Evolutionary conservation across 805 yeast species (phyloP).

Genomic region (Saccharomycopsis lassenensis): DNA sequence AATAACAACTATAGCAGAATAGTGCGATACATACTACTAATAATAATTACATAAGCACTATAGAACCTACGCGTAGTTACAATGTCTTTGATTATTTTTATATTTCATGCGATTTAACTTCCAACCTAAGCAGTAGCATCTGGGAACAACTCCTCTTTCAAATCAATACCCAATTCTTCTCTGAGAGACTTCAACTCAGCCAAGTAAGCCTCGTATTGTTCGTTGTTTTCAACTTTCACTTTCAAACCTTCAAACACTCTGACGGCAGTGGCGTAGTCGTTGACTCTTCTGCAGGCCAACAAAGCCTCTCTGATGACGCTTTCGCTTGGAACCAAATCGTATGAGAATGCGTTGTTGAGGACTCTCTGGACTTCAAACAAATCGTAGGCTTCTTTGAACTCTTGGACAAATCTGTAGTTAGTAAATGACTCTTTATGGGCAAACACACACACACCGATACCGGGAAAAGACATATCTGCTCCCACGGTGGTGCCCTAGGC

Average conservation of each 20-base stretch:
- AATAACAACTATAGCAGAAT: conserved; percentile 2
- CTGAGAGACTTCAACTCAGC: conserved; percentile 88
- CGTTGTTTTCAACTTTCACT: conserved; percentile 89
- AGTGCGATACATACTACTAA: too few relatives aligned
- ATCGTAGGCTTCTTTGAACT: conserved; percentile 89
- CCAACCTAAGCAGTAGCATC: too few relatives aligned
- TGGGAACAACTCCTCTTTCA: conserved; percentile 79
- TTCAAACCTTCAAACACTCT: conserved; percentile 96
- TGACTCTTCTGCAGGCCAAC: conserved; percentile 97
- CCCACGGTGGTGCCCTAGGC: background rate
- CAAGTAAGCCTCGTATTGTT: conserved; percentile 91
- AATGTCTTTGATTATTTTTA: too few relatives aligned
- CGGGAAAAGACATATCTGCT: background rate
- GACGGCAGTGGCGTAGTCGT: conserved; percentile 97
- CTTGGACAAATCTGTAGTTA: conserved; percentile 68
- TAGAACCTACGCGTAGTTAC: too few relatives aligned
- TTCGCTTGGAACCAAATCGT: conserved; percentile 98
- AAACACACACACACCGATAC: background rate
- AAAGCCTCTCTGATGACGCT: conserved; percentile 90
- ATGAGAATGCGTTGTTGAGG: conserved; percentile 94
- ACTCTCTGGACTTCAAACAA: conserved; percentile 84
- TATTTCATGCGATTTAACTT: too few relatives aligned
- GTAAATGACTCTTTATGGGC: background rate
- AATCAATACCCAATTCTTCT: conserved; percentile 84
- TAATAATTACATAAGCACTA: too few relatives aligned